Evolutionary conservation across 352 stramenopile species (phyloP).

Genomic region (Globisporangium spinosum): DNA sequence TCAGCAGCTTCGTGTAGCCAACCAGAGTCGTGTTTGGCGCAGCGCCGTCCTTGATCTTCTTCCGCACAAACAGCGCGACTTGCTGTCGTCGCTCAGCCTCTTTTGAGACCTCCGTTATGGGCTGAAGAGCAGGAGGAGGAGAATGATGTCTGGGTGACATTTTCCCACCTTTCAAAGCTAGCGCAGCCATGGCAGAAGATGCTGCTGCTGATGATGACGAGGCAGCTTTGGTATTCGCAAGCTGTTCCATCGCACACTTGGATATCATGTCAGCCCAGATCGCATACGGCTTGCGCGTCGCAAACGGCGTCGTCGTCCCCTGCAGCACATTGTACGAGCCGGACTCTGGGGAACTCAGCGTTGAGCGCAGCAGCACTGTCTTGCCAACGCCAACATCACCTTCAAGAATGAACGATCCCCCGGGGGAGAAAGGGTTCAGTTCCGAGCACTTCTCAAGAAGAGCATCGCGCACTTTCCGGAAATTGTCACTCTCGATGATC

Average conservation of each 20-base stretch:
- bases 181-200: background rate
- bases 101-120: constrained; percentile 18
- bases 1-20: constrained; percentile 51
- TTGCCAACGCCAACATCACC: constrained; percentile 85
- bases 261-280: constrained; percentile 78
- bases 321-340: constrained; percentile 56
- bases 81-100: constrained; percentile 44
- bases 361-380: constrained; percentile 66
- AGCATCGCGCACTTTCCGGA: constrained; percentile 40
- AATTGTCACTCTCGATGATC: constrained; percentile 68
- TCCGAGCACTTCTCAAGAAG: constrained; percentile 64
- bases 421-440: constrained; percentile 58
- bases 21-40: constrained; percentile 69
- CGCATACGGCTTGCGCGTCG: constrained; percentile 72
- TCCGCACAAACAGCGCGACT: constrained; percentile 54
- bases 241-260: constrained; percentile 47
- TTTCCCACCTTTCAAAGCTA: background rate
- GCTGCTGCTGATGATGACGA: background rate
- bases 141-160: constrained; percentile 3
- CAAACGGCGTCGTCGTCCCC: constrained; percentile 70
- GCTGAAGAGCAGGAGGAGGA: background rate
- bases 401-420: constrained; percentile 74
- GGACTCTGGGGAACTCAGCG: constrained; percentile 44
- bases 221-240: background rate
- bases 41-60: constrained; percentile 61